A percentile compares a stretch with the other conserved stretches of the same genome.
Evolutionary conservation across 1,284 basidiomycete species (phyloP).

Genomic region (Cystobasidiaceae sp.): DNA sequence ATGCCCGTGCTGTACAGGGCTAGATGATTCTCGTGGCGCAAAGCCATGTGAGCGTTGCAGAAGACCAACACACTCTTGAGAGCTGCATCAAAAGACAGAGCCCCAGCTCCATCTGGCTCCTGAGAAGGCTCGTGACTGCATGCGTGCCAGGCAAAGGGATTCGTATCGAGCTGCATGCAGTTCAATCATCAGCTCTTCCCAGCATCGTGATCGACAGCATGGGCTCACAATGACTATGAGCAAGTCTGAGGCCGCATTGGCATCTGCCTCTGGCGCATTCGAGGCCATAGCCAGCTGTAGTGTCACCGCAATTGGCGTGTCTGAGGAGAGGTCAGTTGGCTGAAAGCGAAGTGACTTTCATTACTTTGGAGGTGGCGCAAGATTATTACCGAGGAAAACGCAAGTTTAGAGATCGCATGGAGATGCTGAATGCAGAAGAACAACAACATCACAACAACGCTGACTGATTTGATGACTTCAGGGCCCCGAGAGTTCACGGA

Average conservation of each 20-base stretch:
- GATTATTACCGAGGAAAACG: too few relatives aligned
- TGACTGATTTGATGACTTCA: too few relatives aligned
- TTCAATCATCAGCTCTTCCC: too few relatives aligned
- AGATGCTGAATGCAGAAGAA: too few relatives aligned
- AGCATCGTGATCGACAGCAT: too few relatives aligned
- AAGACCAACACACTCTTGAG: slow-evolving; percentile 67
- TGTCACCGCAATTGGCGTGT: slow-evolving; percentile 17
- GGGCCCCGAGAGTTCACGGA: too few relatives aligned
- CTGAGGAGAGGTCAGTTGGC: too few relatives aligned
- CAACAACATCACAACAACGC: too few relatives aligned
- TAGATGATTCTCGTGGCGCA: slow-evolving; percentile 83
- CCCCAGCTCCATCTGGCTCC: slow-evolving; percentile 8
- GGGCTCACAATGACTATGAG: slow-evolving; percentile 35
- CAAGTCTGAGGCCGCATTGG: slow-evolving; percentile 30
- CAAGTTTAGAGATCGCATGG: too few relatives aligned
- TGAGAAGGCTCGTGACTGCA: slow-evolving; percentile 1
- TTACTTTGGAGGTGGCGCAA: too few relatives aligned
- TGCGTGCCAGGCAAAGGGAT: slow-evolving; percentile 41
- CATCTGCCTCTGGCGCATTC: not conserved
- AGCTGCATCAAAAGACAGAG: slow-evolving; percentile 39
- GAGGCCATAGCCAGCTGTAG: slow-evolving; percentile 1
- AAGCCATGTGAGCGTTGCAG: slow-evolving; percentile 84
- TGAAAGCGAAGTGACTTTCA: too few relatives aligned
- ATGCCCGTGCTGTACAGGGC: slow-evolving; percentile 85
- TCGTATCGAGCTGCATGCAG: slow-evolving; percentile 42